phyloP scores from a whole-genome alignment of 2,329 filamentous ascomycete genomes.

The Pestalotiopsis sp. region DNA sequence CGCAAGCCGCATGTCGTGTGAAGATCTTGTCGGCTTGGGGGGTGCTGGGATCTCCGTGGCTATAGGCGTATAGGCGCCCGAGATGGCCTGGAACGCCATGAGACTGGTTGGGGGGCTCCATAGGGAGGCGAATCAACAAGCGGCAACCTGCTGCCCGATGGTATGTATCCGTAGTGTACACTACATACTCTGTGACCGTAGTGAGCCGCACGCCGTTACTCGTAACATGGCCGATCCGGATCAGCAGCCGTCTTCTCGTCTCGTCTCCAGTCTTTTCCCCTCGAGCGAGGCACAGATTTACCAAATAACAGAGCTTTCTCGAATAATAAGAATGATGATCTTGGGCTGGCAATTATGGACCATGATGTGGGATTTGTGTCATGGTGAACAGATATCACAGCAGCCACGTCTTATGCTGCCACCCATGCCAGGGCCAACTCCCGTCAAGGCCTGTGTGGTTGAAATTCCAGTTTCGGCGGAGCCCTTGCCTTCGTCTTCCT shows the following conservation, averaged over 20 bases:
- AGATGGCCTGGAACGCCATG: conserved; percentile 11
- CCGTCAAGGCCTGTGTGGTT: conserved; percentile 2
- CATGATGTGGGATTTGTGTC: conserved; percentile 19
- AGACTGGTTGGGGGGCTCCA: conserved; percentile 11
- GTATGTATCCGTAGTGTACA: neutral
- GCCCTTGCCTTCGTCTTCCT: conserved; percentile 15
- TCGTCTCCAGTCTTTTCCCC: conserved; percentile 1
- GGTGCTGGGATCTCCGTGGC: conserved; percentile 12
- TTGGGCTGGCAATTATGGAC: neutral
- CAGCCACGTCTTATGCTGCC: conserved; percentile 11
- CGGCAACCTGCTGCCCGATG: neutral
- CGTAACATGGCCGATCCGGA: neutral
- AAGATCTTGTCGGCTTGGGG: conserved; percentile 6
- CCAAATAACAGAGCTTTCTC: neutral
- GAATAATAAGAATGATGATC: neutral
- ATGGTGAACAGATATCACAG: conserved; percentile 20
- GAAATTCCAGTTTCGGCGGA: conserved; percentile 8
- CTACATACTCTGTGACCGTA: neutral
- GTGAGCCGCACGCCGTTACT: conserved; percentile 9
- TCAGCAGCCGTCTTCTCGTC: neutral
- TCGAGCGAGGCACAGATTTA: neutral
- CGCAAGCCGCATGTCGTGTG: conserved; percentile 5
- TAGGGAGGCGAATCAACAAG: conserved; percentile 13
- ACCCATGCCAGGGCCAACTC: conserved; percentile 4
- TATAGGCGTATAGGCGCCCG: conserved; percentile 13